Percentiles rank a stretch among this genome's conserved stretches.
phyloP scores from a whole-genome alignment of 192 early-diverging fungal genomes.

The Glomus cerebriforme region DNA sequence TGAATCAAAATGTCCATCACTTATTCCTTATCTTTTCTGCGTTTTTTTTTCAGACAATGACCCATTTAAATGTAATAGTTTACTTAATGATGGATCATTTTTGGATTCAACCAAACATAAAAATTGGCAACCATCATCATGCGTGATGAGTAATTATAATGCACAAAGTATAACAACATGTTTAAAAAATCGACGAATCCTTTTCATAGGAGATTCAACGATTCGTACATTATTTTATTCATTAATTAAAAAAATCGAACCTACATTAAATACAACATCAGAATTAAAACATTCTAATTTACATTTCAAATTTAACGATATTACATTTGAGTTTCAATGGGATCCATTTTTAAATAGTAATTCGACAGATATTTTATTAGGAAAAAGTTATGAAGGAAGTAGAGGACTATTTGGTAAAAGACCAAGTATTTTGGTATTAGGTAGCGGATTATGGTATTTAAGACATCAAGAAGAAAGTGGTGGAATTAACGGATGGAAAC shows the following conservation, averaged over 20 bases:
- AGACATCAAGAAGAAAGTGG: conserved; percentile 43
- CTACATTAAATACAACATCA: conserved; percentile 34
- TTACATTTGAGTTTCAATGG: conserved; percentile 67
- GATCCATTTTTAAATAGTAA: conserved; percentile 64
- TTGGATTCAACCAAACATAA: conserved; percentile 38
- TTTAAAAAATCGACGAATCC: conserved; percentile 45
- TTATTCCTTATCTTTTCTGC: too few relatives aligned
- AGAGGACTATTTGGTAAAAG: background rate
- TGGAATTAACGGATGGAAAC: conserved; percentile 49
- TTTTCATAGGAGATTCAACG: conserved; percentile 73
- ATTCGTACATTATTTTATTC: conserved; percentile 63
- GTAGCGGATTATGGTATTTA: conserved; percentile 70
- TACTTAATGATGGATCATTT: conserved; percentile 59
- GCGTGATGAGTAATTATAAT: conserved; percentile 61
- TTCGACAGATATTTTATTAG: conserved; percentile 35
- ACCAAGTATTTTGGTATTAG: conserved; percentile 51
- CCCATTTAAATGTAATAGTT: conserved; percentile 34
- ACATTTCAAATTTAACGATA: conserved; percentile 31
- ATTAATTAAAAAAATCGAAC: conserved; percentile 48
- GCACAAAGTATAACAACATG: conserved; percentile 46
- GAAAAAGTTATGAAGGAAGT: background rate
- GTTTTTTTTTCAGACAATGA: too few relatives aligned
- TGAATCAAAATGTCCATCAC: too few relatives aligned
- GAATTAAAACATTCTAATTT: conserved; percentile 44
- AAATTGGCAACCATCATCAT: conserved; percentile 62